Base-by-base conservation (phyloP, 768 basidiomycete genomes). In the Porpolomopsis calyptriformis region DNA sequence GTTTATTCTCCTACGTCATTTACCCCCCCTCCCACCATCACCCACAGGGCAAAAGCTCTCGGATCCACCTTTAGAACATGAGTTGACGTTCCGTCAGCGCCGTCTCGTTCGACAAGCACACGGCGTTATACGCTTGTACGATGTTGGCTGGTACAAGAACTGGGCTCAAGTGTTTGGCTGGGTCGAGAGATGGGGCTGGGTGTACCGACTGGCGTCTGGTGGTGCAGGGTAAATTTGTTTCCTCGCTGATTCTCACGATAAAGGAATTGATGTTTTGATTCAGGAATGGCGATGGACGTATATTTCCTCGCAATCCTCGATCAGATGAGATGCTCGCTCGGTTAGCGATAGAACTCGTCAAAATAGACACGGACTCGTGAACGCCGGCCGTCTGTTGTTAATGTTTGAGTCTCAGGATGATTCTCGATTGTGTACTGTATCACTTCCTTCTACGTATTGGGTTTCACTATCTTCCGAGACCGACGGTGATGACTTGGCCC, bases 101-200 rank as follows among this genome's bases (percentile, higher is more conserved):
- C 62, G 70, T 36, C 67, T 82, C 1, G 80, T 90, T 0, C 75
- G 69, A 49, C 70, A 74, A 20, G 82, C 82, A 10, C 81, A 85
- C 50, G 61, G 70, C 2, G 57, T 68, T 25, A 70, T 88, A 23
- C 71, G 70, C 10, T 38, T 84, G 18, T 91, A 89, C 55, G 77
- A 89, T 55, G 52, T 91, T 4, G 87, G 88, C 9, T 83, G 78
- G 76, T 66, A 71, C 39, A 70, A 63, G 51, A 91, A 91, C 51
- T 80, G 80, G 73, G 64, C 57, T 14, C 81, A 85, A 57, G 77
- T 78, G 2, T 71, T 86, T 48, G 84, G 82, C 8, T 80, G 71
- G 71, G 67, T 62, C 31, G 66, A 56, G 26, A 69, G 63, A 48
- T 65, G 64, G 51, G 76, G 76, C 3, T 81, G 76, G 76, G 46